A percentile compares a stretch with the other conserved stretches of the same genome.
phyloP scores from a whole-genome alignment of 768 basidiomycete species.

The Agaricus sinodeliciosus region DNA sequence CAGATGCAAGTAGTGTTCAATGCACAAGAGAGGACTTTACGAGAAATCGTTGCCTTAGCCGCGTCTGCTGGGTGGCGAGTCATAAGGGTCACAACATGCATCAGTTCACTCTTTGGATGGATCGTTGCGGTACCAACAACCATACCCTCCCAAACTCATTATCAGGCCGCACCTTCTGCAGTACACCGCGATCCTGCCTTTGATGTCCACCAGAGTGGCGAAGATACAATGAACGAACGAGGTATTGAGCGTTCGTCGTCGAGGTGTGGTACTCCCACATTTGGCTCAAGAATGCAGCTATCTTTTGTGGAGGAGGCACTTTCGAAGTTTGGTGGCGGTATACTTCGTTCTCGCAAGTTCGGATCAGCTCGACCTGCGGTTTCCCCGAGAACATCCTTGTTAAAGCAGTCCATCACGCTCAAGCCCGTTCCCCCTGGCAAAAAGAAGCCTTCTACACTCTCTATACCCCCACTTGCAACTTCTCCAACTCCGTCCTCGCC shows the following conservation, averaged over 20 bases:
- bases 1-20: conserved; percentile 36
- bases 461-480: conserved; percentile 7
- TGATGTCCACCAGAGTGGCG: background rate
- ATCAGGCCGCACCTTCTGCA: conserved; percentile 17
- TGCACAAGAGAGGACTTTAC: conserved; percentile 31
- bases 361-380: background rate
- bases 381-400: background rate
- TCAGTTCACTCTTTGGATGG: conserved; percentile 65
- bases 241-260: conserved; percentile 39
- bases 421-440: conserved; percentile 6
- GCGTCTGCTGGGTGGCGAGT: conserved; percentile 28
- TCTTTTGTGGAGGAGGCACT: conserved; percentile 40
- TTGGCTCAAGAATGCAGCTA: conserved; percentile 46
- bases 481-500: conserved; percentile 8
- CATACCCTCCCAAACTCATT: conserved; percentile 32
- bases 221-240: conserved; percentile 17
- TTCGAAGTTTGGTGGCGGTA: conserved; percentile 30
- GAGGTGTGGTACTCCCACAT: conserved; percentile 55
- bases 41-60: conserved; percentile 23
- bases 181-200: conserved; percentile 18
- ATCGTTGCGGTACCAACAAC: conserved; percentile 59
- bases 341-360: conserved; percentile 15
- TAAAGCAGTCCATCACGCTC: conserved; percentile 6
- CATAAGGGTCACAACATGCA: conserved; percentile 33
- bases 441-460: conserved; percentile 15